Base-by-base conservation (phyloP, 2,329 filamentous ascomycete genomes). In the Taxawa tesnikishii region DNA sequence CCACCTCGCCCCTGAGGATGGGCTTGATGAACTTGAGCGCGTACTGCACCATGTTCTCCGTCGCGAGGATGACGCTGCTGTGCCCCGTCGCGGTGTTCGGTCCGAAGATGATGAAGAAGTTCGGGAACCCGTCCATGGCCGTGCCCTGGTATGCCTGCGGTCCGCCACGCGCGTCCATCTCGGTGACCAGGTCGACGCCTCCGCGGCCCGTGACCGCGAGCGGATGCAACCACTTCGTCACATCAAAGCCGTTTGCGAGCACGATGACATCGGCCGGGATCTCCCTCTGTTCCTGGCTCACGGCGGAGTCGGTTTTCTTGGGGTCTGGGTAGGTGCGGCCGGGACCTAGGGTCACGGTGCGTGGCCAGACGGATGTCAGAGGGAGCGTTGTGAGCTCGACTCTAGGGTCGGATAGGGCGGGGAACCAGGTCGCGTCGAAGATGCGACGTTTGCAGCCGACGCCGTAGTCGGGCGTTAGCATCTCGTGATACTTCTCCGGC, bases 21-120 rank as follows among this genome's bases (percentile, higher is more conserved):
- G 68, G 65, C 43, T 62, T 63, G 41, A 79, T 66, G 40, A 79
- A 62, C 0, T 70, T 69, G 7, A 79, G 46, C 0, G 67, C 63
- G 46, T 70, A 75, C 38, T 74, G 70, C 41, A 76, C 57, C 45
- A 66, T 66, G 46, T 77, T 78, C 42, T 79, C 75, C 4, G 61
- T 59, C 0, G 72, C 68, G 44, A 77, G 61, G 28, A 77, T 63
- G 7, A 74, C 68, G 9, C 65, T 71, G 0, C 62, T 68, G 48
- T 80, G 74, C 0, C 75, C 75, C 0, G 74, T 79, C 0, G 59
- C 61, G 0, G 71, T 68, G 45, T 80, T 80, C 1, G 75, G 62
- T 0, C 60, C 59, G 50, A 62, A 55, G 35, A 61, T 47, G 18
- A 60, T 54, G 46, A 63, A 63, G 43, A 66, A 59, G 38, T 65